Base-by-base conservation (phyloP, 352 stramenopile genomes). In the Pythium chondricola region DNA sequence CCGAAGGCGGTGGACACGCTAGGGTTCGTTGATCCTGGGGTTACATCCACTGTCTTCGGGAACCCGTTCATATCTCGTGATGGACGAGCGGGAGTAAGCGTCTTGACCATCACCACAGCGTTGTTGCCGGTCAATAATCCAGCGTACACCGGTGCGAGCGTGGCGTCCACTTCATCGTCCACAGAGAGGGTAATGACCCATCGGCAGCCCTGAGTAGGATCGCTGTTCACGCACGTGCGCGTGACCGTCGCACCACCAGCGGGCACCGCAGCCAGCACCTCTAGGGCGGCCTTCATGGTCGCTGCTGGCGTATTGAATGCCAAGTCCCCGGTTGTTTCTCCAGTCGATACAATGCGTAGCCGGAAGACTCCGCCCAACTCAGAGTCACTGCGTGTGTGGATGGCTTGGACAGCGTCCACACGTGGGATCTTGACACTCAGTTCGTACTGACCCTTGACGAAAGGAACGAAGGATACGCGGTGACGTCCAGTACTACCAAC, bases 391-490 rank as follows among this genome's bases (percentile, higher is more conserved):
- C 39, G 37, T 3, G 72, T 84, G 5, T 55, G 72, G 21, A 98
- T 30, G 2, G 63, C 60, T 29, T 95, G 74, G 6, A 97, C 78
- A 46, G 89, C 84, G 35, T 72, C 35, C 6, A 95, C 58, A 0
- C 62, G 60, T n/a, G 86, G 83, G 3, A 95, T 51, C 32, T 67
- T 71, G 2, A 98, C 85, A 32, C 76, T 82, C 16, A 98, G 60
- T 17, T 72, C 46, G 63, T 98, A 98, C 24, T 63, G 67, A 4
- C 94, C 94, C 48, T 93, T 89, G 17, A 98, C 83, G 18, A 85
- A 75, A 0, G 92, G 90, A 18, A 88, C 87, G 67, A 97, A 96
- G 24, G 74, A 83, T 6, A 97, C 71, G 1, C 63, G 58, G 49
- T 97, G 83, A 1, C 68, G 89, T 0, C 91, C 93, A 4, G 85